Evolutionary conservation across 2,329 filamentous ascomycete genomes (phyloP), one percentile per base, ranked within the genome.

Genomic region (Incumbomyces delicatus): DNA sequence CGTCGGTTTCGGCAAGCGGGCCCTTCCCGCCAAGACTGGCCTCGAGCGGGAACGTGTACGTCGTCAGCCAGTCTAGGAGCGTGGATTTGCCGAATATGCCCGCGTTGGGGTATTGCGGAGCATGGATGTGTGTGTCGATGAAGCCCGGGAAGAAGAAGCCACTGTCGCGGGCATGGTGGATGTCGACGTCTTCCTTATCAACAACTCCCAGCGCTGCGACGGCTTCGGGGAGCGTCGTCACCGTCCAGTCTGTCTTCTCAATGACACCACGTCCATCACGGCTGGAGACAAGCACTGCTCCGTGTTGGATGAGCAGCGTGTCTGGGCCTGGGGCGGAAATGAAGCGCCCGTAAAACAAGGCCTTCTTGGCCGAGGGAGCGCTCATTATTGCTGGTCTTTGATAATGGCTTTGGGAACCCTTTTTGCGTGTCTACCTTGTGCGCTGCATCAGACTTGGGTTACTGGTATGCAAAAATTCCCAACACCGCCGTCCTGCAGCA

Each of bases 81-180:
- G 90, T 95, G 0, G 86, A 83, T 55, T 89, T 92, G 59, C 92
- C 92, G 62, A 96, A 96, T 53, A 98, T 83, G 49, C 92, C 92
- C 1, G 80, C 79, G 61, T 98, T 98, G 48, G 90, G 88, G 59
- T 95, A 95, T 68, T 98, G 92, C 0, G 89, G 78, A 7, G 92
- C 92, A 63, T 98, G 92, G 48, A 95, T 85, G 63, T 98, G 92
- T 1, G 92, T 95, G 65, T 98, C 90, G 34, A 72, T 67, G 50
- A 72, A 72, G 0, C 70, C 70, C 0, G 70, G 70, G 42, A 58
- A 58, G 49, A 56, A 56, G 41, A 56, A 56, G 13, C 54, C 52
- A 27, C 53, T 40, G 10, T 48, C 38, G 6, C 29, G 29, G 8
- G 44, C 22, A 11, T 43, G 14, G 17, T 48, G 16, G n/a, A 55